Percentiles rank a stretch among this genome's conserved stretches.
These are phyloP conservation scores for Fusarium phyllophilum DNA, from an alignment of 2,329 filamentous ascomycete species.

Conservation along the genomic window DNA sequence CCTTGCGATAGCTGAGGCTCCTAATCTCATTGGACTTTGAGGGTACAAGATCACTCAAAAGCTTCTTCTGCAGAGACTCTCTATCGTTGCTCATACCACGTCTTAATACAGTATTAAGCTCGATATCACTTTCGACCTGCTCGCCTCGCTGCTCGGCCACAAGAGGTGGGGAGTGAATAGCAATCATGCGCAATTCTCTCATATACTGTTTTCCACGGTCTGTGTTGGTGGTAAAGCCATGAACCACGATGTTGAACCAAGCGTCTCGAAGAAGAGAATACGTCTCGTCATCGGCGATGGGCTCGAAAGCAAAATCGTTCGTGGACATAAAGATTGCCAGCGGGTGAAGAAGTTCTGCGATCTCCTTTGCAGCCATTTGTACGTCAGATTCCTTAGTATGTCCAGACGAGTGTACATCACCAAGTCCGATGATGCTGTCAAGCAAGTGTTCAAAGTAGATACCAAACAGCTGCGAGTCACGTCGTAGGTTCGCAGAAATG, in stretches of 20 bases:
- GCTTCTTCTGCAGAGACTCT: conserved; percentile 81
- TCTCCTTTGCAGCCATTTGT: conserved; percentile 85
- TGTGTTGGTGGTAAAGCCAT: conserved; percentile 84
- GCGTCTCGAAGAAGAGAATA: conserved; percentile 84
- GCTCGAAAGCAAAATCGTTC: conserved; percentile 64
- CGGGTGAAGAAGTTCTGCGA: conserved; percentile 86
- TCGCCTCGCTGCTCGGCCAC: conserved; percentile 90
- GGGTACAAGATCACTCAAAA: conserved; percentile 78
- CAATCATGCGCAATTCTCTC: conserved; percentile 83
- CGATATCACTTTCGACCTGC: conserved; percentile 93
- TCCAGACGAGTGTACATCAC: conserved; percentile 81
- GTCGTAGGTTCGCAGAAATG: conserved; percentile 75
- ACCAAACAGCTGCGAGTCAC: conserved; percentile 79
- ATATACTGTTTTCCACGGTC: conserved; percentile 77
- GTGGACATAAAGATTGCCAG: conserved; percentile 84
- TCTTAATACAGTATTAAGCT: conserved; percentile 91
- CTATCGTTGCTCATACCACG: conserved; percentile 85
- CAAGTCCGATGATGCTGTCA: conserved; percentile 88
- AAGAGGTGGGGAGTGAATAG: conserved; percentile 85
- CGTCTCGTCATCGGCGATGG: conserved; percentile 71
- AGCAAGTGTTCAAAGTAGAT: conserved; percentile 87
- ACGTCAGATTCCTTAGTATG: conserved; percentile 81
- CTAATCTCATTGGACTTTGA: conserved; percentile 81
- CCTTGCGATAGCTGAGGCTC: conserved; percentile 85
- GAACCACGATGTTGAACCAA: conserved; percentile 98